These are phyloP conservation scores for Fraxinus pennsylvanica DNA, from an alignment of 257 asterid species.

Conservation along the genomic window DNA sequence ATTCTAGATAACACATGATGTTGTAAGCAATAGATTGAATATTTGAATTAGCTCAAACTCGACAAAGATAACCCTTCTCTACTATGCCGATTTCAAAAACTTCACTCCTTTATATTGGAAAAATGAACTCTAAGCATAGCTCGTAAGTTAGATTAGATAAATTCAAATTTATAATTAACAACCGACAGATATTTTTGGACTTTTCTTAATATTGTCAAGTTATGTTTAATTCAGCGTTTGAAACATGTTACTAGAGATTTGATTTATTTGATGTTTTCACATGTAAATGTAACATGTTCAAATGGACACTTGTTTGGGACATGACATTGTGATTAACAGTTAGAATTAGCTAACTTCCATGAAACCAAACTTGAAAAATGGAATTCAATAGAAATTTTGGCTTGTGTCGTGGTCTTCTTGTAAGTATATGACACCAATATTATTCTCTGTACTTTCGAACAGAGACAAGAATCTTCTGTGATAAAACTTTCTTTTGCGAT, in stretches of 20 bases:
- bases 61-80: neutral
- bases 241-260: neutral
- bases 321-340: neutral
- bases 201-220: neutral
- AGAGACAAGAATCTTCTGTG: too few relatives aligned
- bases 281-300: neutral
- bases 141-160: too few relatives aligned
- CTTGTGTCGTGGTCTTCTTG: neutral
- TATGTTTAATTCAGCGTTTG: neutral
- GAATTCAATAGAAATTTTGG: neutral
- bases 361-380: neutral
- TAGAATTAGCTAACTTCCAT: neutral
- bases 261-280: neutral
- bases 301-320: neutral
- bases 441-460: neutral
- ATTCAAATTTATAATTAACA: neutral
- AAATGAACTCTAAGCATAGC: neutral
- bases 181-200: too few relatives aligned
- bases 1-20: too few relatives aligned
- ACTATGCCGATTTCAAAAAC: neutral
- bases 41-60: neutral
- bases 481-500: too few relatives aligned
- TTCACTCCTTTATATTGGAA: neutral
- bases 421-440: neutral
- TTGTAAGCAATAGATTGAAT: too few relatives aligned